Evolutionary conservation across 179 eudicot genomes (phyloP).

Genomic region (Patellifolia procumbens): DNA sequence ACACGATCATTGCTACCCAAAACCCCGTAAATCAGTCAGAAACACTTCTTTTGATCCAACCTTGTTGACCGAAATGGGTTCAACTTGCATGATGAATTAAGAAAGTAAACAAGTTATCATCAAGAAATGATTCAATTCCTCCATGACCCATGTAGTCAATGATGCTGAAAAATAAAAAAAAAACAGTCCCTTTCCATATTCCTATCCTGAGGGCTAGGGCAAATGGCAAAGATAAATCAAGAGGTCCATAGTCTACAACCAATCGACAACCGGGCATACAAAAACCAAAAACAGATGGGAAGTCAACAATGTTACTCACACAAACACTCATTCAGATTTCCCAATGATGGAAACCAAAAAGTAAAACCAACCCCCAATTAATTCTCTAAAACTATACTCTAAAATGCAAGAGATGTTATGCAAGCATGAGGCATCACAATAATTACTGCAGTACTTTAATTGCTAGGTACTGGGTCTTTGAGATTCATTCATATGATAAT

Average conservation of each 20-base stretch:
- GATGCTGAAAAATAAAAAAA: background rate
- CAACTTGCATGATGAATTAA: background rate
- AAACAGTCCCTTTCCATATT: background rate
- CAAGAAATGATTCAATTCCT: background rate
- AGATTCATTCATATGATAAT: background rate
- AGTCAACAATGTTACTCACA: background rate
- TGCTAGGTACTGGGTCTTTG: background rate
- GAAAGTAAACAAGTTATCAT: background rate
- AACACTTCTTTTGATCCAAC: background rate
- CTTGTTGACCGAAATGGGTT: background rate
- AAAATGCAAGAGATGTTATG: background rate
- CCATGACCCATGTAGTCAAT: constrained; percentile 5
- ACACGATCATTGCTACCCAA: background rate
- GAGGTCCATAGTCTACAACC: background rate
- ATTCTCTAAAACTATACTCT: too few species aligned
- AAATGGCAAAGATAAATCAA: background rate
- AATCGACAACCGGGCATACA: too few species aligned
- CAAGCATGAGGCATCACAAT: background rate
- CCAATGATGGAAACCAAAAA: background rate
- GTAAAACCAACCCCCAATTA: background rate
- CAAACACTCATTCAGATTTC: background rate
- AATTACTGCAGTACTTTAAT: background rate
- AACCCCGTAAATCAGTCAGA: background rate
- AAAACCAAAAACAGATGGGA: background rate
- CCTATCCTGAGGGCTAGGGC: background rate